Base-by-base conservation (phyloP, 768 basidiomycete genomes). In the Rickenella mellea region DNA sequence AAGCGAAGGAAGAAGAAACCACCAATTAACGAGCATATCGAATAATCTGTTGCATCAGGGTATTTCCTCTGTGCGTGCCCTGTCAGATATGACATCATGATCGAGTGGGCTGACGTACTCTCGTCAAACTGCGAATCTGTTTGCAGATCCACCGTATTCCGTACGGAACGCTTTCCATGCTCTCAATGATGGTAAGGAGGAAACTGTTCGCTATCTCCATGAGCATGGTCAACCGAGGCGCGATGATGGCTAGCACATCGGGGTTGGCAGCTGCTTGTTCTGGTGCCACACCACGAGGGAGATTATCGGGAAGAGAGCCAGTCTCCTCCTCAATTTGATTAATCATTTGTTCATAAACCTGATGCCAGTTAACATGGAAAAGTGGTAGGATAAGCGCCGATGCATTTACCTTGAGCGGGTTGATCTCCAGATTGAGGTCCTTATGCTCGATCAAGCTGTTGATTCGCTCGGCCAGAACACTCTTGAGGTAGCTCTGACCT, bases 111-210 rank as follows among this genome's bases (percentile, higher is more conserved):
- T 28, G 35, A 65, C 78, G 44, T 52, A 97, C 94, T 67, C 90
- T 73, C 39, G 94, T 98, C 58, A 99, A 63, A 68, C 91, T 94
- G 48, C 92, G 71, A 57, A 99, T 99, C 64, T 99, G 96, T 64
- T 99, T 99, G 68, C 96, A 99, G 57, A 99, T 99, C 96, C 96
- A 99, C 50, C 96, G 76, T 49, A 99, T 99, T 54, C 96, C 96
- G 56, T 99, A 99, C 21, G 96, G 96, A 11, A 98, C 96, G 53
- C 85, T 92, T 54, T 99, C 96, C 81, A 97, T 81, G 48, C 89
- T 92, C 48, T 97, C 94, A 54, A 99, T 98, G 56, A 99, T 99
- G 7, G 96, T 99, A 26, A 90, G 70, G 45, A 99, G 70, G 68
- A 99, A 98, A 55, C 85, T 89, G 55, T 98, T 98, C 37, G 96